Percentiles rank a stretch among this genome's conserved stretches.
phyloP scores from a whole-genome alignment of 768 basidiomycete genomes.

The Mycena venus region DNA sequence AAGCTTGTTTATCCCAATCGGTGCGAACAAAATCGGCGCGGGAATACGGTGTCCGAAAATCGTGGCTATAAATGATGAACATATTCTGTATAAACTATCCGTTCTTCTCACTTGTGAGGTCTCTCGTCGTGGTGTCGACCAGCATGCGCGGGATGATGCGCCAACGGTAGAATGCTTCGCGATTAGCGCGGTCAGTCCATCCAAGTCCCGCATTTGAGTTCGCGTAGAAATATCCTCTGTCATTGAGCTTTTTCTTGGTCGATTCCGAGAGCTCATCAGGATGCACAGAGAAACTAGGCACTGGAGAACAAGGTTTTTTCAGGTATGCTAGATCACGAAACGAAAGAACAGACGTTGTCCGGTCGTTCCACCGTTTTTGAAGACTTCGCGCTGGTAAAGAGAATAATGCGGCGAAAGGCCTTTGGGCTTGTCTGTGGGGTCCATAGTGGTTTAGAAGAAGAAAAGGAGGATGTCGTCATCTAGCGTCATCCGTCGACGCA shows the following conservation, averaged over 20 bases:
- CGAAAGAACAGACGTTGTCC: constrained; percentile 46
- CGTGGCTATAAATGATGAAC: constrained; percentile 42
- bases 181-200: constrained; percentile 66
- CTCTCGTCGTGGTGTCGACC: constrained; percentile 60
- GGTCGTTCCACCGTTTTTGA: constrained; percentile 53
- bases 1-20: constrained; percentile 69
- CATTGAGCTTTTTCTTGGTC: constrained; percentile 39
- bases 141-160: constrained; percentile 69
- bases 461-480: constrained; percentile 7
- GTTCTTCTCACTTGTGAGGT: constrained; percentile 53
- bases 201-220: constrained; percentile 66
- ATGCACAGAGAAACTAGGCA: constrained; percentile 58
- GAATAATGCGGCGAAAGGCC: constrained; percentile 65
- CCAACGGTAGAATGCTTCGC: constrained; percentile 68
- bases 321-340: not conserved
- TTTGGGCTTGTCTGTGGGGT: constrained; percentile 60
- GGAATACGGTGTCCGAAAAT: constrained; percentile 63
- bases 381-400: constrained; percentile 64
- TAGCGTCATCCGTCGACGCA: not conserved
- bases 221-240: constrained; percentile 65
- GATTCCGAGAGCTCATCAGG: constrained; percentile 41
- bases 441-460: constrained; percentile 45
- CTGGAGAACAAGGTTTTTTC: constrained; percentile 32
- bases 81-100: not conserved
- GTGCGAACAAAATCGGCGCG: constrained; percentile 67